A percentile compares a stretch with the other conserved stretches of the same genome.
Conservation (phyloP, 805 yeast genomes). For the Nematodospora valgi region DNA sequence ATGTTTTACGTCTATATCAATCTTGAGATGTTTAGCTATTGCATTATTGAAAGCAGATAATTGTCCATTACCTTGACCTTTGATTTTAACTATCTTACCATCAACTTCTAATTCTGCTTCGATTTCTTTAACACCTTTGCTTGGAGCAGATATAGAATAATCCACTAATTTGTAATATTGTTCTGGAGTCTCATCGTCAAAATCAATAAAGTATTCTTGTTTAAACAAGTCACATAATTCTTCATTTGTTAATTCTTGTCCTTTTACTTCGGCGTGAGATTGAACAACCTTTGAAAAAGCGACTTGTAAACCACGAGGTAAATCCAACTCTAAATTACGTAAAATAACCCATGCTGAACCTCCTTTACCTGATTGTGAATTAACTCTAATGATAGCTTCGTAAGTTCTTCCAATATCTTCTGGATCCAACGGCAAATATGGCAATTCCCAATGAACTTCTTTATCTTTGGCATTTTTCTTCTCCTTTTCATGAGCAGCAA, state of each 20-base stretch:
- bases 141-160: constrained; percentile 43
- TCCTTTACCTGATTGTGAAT: constrained; percentile 86
- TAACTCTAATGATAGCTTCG: constrained; percentile 80
- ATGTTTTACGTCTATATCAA: constrained; percentile 57
- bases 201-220: constrained; percentile 48
- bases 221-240: constrained; percentile 69
- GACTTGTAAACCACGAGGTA: constrained; percentile 78
- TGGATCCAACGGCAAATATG: constrained; percentile 79
- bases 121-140: constrained; percentile 39
- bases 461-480: constrained; percentile 44
- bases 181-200: constrained; percentile 25
- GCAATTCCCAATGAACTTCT: constrained; percentile 57
- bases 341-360: constrained; percentile 87
- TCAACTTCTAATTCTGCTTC: constrained; percentile 48
- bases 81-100: constrained; percentile 35
- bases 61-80: constrained; percentile 80
- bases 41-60: constrained; percentile 73
- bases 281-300: constrained; percentile 74
- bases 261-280: constrained; percentile 61
- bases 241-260: constrained; percentile 62
- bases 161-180: constrained; percentile 39
- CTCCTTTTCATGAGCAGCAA: constrained; percentile 43
- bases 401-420: constrained; percentile 76
- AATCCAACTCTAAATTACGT: constrained; percentile 69
- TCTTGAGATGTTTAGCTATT: constrained; percentile 44